phyloP scores from a whole-genome alignment of 2,329 filamentous ascomycete species.

The Aspergillus amoenus region DNA sequence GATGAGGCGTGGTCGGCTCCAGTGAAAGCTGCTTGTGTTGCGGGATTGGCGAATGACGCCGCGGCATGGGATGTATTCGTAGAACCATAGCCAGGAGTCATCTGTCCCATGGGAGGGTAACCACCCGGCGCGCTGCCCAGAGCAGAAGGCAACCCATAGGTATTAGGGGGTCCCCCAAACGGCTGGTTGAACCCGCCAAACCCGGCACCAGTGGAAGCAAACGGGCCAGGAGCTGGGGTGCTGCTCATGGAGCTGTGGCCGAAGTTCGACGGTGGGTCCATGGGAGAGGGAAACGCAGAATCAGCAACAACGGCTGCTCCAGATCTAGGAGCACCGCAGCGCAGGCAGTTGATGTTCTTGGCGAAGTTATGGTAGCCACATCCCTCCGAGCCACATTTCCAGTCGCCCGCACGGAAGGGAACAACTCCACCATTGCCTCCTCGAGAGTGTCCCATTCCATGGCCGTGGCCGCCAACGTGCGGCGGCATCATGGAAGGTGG shows the following conservation, averaged over 20 bases:
- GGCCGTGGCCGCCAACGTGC: slow-evolving; percentile 67
- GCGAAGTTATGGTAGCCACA: slow-evolving; percentile 99
- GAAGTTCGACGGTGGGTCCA: slow-evolving; percentile 81
- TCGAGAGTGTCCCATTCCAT: slow-evolving; percentile 57
- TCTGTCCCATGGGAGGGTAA: slow-evolving; percentile 66
- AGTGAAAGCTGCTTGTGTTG: slow-evolving; percentile 91
- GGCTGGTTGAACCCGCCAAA: slow-evolving; percentile 73
- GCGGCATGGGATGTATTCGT: slow-evolving; percentile 77
- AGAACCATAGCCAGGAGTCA: slow-evolving; percentile 79
- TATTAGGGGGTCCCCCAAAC: slow-evolving; percentile 78
- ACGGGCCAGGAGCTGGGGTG: slow-evolving; percentile 74
- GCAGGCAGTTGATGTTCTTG: slow-evolving; percentile 97
- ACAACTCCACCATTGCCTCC: slow-evolving; percentile 75
- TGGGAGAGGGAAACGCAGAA: slow-evolving; percentile 84
- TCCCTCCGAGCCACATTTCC: slow-evolving; percentile 97
- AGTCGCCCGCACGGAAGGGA: slow-evolving; percentile 96
- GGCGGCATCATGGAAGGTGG: slow-evolving; percentile 80
- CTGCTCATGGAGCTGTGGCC: slow-evolving; percentile 83
- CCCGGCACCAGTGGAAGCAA: slow-evolving; percentile 66
- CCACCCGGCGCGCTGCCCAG: slow-evolving; percentile 74
- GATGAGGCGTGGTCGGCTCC: slow-evolving; percentile 80
- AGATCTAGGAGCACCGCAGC: slow-evolving; percentile 91
- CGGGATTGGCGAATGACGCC: slow-evolving; percentile 87
- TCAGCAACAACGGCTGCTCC: slow-evolving; percentile 93
- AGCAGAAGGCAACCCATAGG: slow-evolving; percentile 84